These are phyloP conservation scores for Blastocladiella emersonii DNA, from an alignment of 371 early-diverging fungal species.

Conservation along the genomic window DNA sequence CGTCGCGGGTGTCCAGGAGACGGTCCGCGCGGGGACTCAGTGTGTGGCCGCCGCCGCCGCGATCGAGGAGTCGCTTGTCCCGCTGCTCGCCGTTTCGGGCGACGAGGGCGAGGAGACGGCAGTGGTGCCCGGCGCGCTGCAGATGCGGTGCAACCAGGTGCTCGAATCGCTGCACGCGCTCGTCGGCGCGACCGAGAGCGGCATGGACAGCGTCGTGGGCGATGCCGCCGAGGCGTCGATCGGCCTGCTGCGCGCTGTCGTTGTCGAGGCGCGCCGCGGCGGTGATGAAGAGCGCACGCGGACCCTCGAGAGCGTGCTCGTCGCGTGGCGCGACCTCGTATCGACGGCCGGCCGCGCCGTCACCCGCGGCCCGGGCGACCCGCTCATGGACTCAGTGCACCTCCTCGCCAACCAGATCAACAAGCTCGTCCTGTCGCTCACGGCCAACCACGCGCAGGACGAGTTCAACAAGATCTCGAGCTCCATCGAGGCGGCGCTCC, in stretches of 20 bases:
- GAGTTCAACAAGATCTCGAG: conserved; percentile 35
- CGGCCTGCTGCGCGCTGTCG: conserved; percentile 15
- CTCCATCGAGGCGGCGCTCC: conserved; percentile 35
- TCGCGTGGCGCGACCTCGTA: conserved; percentile 8
- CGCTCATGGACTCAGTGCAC: conserved; percentile 21
- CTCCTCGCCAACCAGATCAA: conserved; percentile 20
- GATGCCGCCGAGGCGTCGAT: conserved; percentile 28
- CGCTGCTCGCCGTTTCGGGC: neutral
- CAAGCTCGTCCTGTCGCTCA: neutral
- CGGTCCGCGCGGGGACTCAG: neutral
- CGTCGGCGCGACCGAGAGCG: conserved; percentile 19
- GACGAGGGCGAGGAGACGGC: neutral
- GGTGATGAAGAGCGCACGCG: conserved; percentile 8
- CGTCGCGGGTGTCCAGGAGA: neutral
- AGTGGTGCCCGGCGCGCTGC: neutral
- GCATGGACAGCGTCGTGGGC: conserved; percentile 24
- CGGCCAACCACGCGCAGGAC: neutral
- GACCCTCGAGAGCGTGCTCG: conserved; percentile 10
- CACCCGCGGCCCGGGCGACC: conserved; percentile 18
- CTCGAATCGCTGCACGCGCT: conserved; percentile 20
- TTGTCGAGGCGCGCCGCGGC: conserved; percentile 15
- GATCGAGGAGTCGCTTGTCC: neutral
- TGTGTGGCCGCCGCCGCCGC: neutral
- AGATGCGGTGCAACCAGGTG: conserved; percentile 17
- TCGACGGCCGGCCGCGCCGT: conserved; percentile 16